Base-by-base conservation (phyloP, 352 stramenopile species). In the Globisporangium spiculum region DNA sequence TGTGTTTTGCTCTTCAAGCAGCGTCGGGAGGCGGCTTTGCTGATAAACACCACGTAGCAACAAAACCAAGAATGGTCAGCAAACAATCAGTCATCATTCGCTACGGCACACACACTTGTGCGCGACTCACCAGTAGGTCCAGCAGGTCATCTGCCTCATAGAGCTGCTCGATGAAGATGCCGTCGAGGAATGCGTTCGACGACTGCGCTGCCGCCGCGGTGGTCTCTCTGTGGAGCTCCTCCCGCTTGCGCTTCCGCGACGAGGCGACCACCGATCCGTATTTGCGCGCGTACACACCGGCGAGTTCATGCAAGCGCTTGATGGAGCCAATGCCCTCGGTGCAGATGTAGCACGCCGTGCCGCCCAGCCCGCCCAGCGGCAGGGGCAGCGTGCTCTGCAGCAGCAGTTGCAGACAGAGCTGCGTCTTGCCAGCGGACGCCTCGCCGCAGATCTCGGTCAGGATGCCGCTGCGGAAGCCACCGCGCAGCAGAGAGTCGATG, bases 121-220 rank as follows among this genome's bases (percentile, higher is more conserved):
- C 32, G 27, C 16, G 20, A 61, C 32, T 16, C 32, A 93, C 87
- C 75, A 94, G 61, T 14, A 91, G 72, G 65, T 88, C 71, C 36
- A 93, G 68, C 0, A 94, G 76, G 44, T 85, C 83, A 4, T 88
- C 76, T 9, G 81, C 75, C 53, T 91, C 85, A 58, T 92, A 92
- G 36, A 92, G 72, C 68, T 92, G 81, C 61, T 94, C 82, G 24
- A 94, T 81, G 63, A 93, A 94, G 48, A 94, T 89, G 18, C 74
- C 70, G 68, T 95, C 83, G 27, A 95, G 72, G 46, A 93, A 91
- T 26, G 78, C 77, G 65, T 38, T 73, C 24, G 65, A 70, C 14
- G 52, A 52, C 20, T 41, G 22, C 34, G n/a, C 44, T 22, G n/a
- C 58, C 22, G 22, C n/a, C 8, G 20, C 5, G 4, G 20, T 18